These are phyloP conservation scores for Neoboletus magnificus DNA, from an alignment of 768 basidiomycete species.

Conservation along the genomic window DNA sequence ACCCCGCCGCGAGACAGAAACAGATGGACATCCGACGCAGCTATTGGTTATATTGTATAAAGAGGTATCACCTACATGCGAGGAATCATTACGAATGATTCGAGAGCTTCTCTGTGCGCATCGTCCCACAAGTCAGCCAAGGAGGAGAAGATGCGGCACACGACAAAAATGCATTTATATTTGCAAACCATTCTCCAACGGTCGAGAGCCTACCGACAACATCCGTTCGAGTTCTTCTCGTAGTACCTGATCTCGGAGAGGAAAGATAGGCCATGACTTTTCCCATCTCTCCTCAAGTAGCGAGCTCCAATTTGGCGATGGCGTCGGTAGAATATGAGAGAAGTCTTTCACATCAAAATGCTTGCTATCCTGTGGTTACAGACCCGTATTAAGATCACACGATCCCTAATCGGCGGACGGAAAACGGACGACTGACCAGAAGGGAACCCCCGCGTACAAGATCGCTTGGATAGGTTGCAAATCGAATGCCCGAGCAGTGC, in stretches of 20 bases:
- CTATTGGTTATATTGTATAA: not conserved
- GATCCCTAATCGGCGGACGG: not conserved
- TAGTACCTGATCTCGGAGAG: conserved; percentile 16
- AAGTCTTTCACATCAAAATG: conserved; percentile 73
- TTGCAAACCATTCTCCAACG: not conserved
- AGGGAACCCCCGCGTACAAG: not conserved
- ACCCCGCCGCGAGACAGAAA: not conserved
- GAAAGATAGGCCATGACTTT: conserved; percentile 21
- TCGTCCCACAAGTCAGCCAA: not conserved
- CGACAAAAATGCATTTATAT: not conserved
- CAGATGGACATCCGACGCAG: not conserved
- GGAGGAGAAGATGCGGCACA: not conserved
- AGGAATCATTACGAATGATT: not conserved
- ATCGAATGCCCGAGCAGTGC: conserved; percentile 58
- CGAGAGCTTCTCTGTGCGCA: not conserved
- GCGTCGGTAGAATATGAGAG: conserved; percentile 71
- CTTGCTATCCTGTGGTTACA: conserved; percentile 30
- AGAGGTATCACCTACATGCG: not conserved
- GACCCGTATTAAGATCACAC: not conserved
- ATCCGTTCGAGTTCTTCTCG: conserved; percentile 18
- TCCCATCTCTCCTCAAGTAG: conserved; percentile 16
- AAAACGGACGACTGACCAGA: conserved; percentile 15
- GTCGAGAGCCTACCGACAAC: conserved; percentile 3
- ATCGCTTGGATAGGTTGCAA: conserved; percentile 56
- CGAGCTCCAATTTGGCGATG: conserved; percentile 71